Evolutionary conservation across 345 rosid genomes (phyloP), one percentile per base, ranked within the genome.

Genomic region (Euphorbia lathyris): DNA sequence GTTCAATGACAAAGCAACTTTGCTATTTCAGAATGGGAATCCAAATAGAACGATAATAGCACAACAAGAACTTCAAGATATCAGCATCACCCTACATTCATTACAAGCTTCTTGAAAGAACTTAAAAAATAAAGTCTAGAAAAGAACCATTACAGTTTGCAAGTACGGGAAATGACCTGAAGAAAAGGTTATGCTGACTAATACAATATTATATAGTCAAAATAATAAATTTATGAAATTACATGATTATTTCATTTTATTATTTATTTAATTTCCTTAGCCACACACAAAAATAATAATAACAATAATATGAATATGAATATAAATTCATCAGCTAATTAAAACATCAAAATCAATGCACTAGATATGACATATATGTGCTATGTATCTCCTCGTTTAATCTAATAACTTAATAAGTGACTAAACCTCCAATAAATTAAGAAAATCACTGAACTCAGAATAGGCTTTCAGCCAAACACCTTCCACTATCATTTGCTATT

Each of bases 71-170:
- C n/a, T n/a, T n/a, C n/a, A 95, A 95, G 32, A 94, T 91, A 81
- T 95, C 99, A 70, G 97, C 97, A 84, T 95, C 99, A 68, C 97
- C 99, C 97, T 92, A 84, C 85, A 75, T 72, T 52, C 70, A 71
- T 38, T 32, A 70, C 32, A 45, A 63, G 34, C 30, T 36, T 53
- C 23, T 62, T 52, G 27, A 63, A 36, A 14, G 20, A 71, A 30
- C 30, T 13, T 52, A 14, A 48, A 25, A 36, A 29, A 58, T 36
- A 10, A 1, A 58, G 45, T 23, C 20, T 23, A 50, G 9, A 53
- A 61, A 8, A 64, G 40, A 7, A 53, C 0, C 51, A 16, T 45
- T 45, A 17, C n/a, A 43, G 13, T 9, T 34, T 34, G 45, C 26
- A 34, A 34, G 65, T 40, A 22, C 66, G 38, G 34, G 4, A 42